Base-by-base conservation (phyloP, 148 eudicot species). In the Amaranthus hypochondriacus region DNA sequence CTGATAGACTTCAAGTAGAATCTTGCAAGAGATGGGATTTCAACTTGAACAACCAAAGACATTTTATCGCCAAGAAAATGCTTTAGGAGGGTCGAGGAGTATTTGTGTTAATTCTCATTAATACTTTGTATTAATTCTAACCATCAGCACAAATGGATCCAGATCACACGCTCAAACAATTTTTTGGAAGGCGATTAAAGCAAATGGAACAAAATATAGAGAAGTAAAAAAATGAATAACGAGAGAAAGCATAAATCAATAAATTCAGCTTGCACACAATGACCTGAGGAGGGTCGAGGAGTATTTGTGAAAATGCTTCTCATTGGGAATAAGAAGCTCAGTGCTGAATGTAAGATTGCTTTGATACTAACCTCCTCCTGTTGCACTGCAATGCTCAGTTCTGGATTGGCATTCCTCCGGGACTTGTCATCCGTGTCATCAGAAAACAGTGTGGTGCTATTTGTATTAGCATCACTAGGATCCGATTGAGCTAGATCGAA, bases 381-480 rank as follows among this genome's bases (percentile, higher is more conserved):
- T 70, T 73, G 87, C 59, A 75, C 68, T 51, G 89, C 69, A 63
- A 84, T 28, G 79, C 79, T 80, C 51, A 76, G 77, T 50, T 90
- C 99, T 48, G 91, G 90, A 85, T 90, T 86, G 53, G 80, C 81
- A 84, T 79, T 84, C 77, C 78, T 90, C 51, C 86, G 82, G 63
- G 93, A 86, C 82, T 77, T 88, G 70, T 95, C 98, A 72, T 95
- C 99, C 11, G 99, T 92, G 83, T 95, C 99, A 84, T 95, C 99
- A 4, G 99, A 95, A 81, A 95, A 90, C 73, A 90, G 75, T 61
- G 91, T 95, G 10, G 98, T 86, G 82, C 98, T 95, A 72, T 88
- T 95, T 73, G 99, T 92, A 77, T 95, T 89, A 69, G 88, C 94
- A 88, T 95, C 99, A 76, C 97, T 95, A 54, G 85, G 99, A 73